Evolutionary conservation across 2,329 filamentous ascomycete genomes (phyloP), one percentile per base, ranked within the genome.

Genomic region (Incumbomyces lentus): DNA sequence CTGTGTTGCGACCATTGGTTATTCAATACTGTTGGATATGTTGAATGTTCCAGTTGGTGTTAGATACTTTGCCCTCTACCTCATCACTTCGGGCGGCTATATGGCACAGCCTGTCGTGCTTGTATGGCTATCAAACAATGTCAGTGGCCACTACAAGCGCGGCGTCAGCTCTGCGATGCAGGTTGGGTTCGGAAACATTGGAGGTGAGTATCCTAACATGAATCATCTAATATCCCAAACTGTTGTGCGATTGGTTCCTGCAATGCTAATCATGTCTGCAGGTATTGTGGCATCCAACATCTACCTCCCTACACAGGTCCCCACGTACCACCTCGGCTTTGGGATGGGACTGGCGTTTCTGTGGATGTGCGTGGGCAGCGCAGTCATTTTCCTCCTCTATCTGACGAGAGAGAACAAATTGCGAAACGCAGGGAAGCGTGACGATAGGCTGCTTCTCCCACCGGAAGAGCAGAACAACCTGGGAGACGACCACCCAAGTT

Each of bases 221-320:
- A 40, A 45, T 50, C 33, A 35, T 35, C 33, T 35, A 4, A 35
- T 4, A 35, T 35, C 11, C 33, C 33, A 35, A 35, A 6, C 30
- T 50, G 48, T 12, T 6, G 6, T 30, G 18, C 12, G 12, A n/a
- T 3, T 33, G 19, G 7, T 33, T 6, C 12, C 40, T 33, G 34
- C 14, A 31, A 14, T 29, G 17, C 16, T 16, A 2, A 63, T 62
- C 42, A 58, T 54, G 59, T 60, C 29, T 35, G 16, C 33, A 35
- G 60, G 62, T 2, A 51, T 66, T 7, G 58, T 66, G 19, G 62
- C 61, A 2, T 63, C 60, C 40, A 67, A 68, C 49, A 63, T 69
- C 44, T 70, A 66, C 47, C 50, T 66, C 6, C 54, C 57, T 6
- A 56, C 48, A n/a, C 56, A 66, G 41, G 60, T 54, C 1, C 66